Conservation (phyloP, 2,329 filamentous ascomycete genomes). For the Colletotrichum sp. region DNA sequence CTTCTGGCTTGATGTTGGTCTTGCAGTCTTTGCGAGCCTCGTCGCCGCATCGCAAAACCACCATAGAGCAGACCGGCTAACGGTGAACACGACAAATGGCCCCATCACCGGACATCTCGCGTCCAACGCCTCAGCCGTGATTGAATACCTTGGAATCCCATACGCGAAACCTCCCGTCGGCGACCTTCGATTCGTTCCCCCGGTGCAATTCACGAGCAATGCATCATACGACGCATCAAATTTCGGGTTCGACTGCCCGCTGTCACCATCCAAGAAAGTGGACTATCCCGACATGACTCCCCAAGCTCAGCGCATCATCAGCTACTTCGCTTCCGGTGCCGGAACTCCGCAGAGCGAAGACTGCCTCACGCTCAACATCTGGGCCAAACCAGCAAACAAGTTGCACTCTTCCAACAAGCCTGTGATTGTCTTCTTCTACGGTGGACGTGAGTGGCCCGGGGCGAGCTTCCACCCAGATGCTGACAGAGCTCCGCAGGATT, state of each 20-base stretch:
- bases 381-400: conserved; percentile 29
- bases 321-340: background rate
- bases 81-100: conserved; percentile 35
- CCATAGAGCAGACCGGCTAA: background rate
- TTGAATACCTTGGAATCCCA: conserved; percentile 41
- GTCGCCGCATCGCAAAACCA: background rate
- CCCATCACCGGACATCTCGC: conserved; percentile 36
- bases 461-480: background rate
- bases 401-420: conserved; percentile 28
- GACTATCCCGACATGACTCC: conserved; percentile 31
- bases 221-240: conserved; percentile 24
- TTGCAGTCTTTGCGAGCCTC: background rate
- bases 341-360: conserved; percentile 36
- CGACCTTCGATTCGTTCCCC: conserved; percentile 27
- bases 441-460: conserved; percentile 27
- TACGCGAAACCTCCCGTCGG: conserved; percentile 32
- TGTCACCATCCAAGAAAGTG: conserved; percentile 26
- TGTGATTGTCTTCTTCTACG: conserved; percentile 42
- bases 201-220: conserved; percentile 26
- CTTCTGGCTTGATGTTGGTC: background rate
- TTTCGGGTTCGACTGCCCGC: conserved; percentile 32
- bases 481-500: conserved; percentile 13
- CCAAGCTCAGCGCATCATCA: conserved; percentile 30
- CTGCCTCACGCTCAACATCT: conserved; percentile 43
- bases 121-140: conserved; percentile 30